Base-by-base conservation (phyloP, 179 eudicot species). In the Amaranthus tricolor region DNA sequence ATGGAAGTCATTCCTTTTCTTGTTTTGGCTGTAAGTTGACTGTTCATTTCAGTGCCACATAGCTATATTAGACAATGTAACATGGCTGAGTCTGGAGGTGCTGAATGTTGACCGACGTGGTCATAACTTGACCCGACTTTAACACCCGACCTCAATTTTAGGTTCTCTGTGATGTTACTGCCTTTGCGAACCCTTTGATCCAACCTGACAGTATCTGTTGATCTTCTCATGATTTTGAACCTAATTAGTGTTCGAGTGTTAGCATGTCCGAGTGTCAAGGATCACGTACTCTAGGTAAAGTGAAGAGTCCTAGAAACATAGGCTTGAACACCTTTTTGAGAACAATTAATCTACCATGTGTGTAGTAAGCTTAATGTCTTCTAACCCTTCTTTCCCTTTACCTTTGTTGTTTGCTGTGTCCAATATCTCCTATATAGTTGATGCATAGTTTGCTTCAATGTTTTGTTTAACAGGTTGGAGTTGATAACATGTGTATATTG, bases 1-100 rank as follows among this genome's bases (percentile, higher is more conserved):
- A 88, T 93, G 99, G 99, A 96, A 93, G 99, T 96, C 90, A 96
- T 96, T 68, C 99, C 99, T 52, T 96, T 96, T 79, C 96, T 96
- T 62, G 99, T 93, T 81, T 84, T 96, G 81, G 98, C 99, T 59
- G 99, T 96, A 85, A 89, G 99, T 85, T 77, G 40, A 49, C 19
- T 20, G 47, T 73, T 17, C 40, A 53, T 45, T 61, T 66, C 21
- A 52, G 6, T 55, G n/a, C 20, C 48, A 31, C 49, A 59, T 57
- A 20, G 44, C 10, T 75, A 4, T 66, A 54, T 71, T 31, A 31
- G 40, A 31, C 3, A 31, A 31, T 31, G 3, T 31, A 31, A 31
- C 40, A 31, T 31, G 40, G 40, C 40, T 31, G 40, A 31, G 40
- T 31, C 40, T 31, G 3, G 40, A 31, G 40, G 40, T 31, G 40